Conservation (phyloP, 768 basidiomycete species). For the Asterophora parasitica region DNA sequence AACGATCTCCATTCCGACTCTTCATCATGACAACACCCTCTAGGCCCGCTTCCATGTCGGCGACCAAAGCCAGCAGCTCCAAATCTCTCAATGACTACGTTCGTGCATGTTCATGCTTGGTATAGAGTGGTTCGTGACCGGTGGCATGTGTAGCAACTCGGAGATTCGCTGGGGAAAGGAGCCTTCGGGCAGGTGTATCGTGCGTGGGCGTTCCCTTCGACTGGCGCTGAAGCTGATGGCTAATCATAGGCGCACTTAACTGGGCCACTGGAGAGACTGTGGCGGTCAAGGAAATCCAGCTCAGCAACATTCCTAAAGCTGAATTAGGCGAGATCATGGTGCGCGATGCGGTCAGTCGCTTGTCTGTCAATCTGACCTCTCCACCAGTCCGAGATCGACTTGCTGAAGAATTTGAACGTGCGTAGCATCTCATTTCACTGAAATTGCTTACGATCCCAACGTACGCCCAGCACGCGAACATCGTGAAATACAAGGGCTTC, state of each 20-base stretch:
- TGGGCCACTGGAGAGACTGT: conserved; percentile 98
- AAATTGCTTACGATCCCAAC: not conserved
- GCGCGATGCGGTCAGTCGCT: conserved; percentile 20
- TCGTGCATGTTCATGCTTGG: conserved; percentile 19
- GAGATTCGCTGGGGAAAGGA: conserved; percentile 93
- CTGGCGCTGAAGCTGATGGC: conserved; percentile 8
- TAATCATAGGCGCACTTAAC: conserved; percentile 69
- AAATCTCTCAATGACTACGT: conserved; percentile 68
- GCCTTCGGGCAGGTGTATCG: conserved; percentile 97
- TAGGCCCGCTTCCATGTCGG: conserved; percentile 33
- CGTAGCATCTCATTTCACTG: conserved; percentile 19
- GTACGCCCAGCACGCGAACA: conserved; percentile 76
- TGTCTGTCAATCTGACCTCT: conserved; percentile 15
- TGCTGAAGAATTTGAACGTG: conserved; percentile 95
- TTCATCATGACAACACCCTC: conserved; percentile 38
- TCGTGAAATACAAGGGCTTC: conserved; percentile 99
- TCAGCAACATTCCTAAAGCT: conserved; percentile 88
- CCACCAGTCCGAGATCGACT: conserved; percentile 87
- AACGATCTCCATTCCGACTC: conserved; percentile 12
- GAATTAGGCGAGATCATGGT: conserved; percentile 99
- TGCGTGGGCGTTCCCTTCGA: conserved; percentile 36
- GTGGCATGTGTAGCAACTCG: conserved; percentile 71
- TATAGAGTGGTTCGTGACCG: conserved; percentile 1
- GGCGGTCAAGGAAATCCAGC: conserved; percentile 95
- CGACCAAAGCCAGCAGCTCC: conserved; percentile 34